These are phyloP conservation scores for Jaapia argillacea DNA, from an alignment of 768 basidiomycete species.

Conservation along the genomic window DNA sequence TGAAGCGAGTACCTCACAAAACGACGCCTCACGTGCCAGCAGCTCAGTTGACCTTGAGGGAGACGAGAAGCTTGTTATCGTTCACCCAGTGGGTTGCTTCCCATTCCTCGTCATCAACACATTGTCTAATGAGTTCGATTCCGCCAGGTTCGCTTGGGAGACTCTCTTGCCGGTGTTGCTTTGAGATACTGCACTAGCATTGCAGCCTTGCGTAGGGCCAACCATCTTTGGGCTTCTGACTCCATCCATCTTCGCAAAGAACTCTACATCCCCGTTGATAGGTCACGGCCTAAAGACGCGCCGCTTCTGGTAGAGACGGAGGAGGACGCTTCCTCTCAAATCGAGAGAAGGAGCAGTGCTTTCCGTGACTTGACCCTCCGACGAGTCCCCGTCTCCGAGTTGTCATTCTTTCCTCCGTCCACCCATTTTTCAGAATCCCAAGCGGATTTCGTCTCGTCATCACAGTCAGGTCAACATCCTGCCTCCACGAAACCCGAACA, in stretches of 20 bases:
- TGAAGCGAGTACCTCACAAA: too few species aligned
- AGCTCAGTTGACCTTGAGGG: too few species aligned
- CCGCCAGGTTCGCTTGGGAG: slow-evolving; percentile 60
- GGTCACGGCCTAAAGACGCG: slow-evolving; percentile 27
- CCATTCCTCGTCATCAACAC: too few species aligned
- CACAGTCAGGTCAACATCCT: background rate
- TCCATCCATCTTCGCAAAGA: slow-evolving; percentile 79
- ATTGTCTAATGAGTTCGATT: too few species aligned
- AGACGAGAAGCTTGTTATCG: too few species aligned
- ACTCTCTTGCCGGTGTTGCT: slow-evolving; percentile 82
- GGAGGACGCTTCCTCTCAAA: background rate
- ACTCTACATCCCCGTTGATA: slow-evolving; percentile 71
- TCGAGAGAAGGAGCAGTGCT: background rate
- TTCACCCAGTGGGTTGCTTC: too few species aligned
- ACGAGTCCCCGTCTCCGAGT: slow-evolving; percentile 19
- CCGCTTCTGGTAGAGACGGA: too few species aligned
- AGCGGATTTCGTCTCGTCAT: background rate
- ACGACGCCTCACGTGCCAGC: too few species aligned
- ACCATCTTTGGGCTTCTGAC: slow-evolving; percentile 92
- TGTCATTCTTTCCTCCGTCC: slow-evolving; percentile 24
- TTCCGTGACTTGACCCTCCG: slow-evolving; percentile 9
- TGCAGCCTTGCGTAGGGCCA: slow-evolving; percentile 73
- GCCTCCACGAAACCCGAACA: background rate
- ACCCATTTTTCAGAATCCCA: too few species aligned
- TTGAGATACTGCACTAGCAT: slow-evolving; percentile 84